Base-by-base conservation (phyloP, 768 basidiomycete genomes). In the Paxillus involutus region DNA sequence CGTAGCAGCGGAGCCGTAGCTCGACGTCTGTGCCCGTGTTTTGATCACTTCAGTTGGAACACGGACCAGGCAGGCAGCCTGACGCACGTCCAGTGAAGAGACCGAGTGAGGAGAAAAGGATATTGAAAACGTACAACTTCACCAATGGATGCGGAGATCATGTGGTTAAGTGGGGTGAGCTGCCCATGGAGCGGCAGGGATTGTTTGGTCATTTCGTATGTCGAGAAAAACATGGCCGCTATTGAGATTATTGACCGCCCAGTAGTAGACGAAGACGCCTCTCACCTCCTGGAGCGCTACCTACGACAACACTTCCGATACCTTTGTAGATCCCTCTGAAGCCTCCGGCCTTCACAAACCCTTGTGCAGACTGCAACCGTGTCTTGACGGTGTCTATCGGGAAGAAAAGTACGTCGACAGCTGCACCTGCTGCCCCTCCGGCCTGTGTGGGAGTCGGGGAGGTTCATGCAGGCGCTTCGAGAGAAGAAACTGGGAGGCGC, bases 341-440 rank as follows among this genome's bases (percentile, higher is more conserved):
- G 0, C 94, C 97, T 14, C 96, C 96, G 2, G 93, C 86, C 29
- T 76, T 74, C 43, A 82, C 67, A 69, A 99, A 98, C 16, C 96
- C 97, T 63, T 91, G 86, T 3, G 84, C 69, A 6, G 94, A 89
- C 64, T 99, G 96, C 33, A 97, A 79, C 45, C 96, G 87, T 37
- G 97, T 98, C 74, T 99, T 99, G 68, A 98, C 73, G 1, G 96
- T 97, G 74, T 99, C 96, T 53, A 99, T 85, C 2, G 96, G 96
- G 70, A 94, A 99, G 76, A 99, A 95, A 19, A 97, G 80, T 43
- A 98, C 80, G 73, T 99, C 96, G 16, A 98, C 96, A 2, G 93
- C 80, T 8, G 92, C 89, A 26, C 96, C 96, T 32, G 97, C 93
- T n/a, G 87, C 69, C 19, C 89, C 95, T 24, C 96, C 94, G 41